Evolutionary conservation across 2,329 filamentous ascomycete species (phyloP).

Genomic region (Aspergillus sp.): DNA sequence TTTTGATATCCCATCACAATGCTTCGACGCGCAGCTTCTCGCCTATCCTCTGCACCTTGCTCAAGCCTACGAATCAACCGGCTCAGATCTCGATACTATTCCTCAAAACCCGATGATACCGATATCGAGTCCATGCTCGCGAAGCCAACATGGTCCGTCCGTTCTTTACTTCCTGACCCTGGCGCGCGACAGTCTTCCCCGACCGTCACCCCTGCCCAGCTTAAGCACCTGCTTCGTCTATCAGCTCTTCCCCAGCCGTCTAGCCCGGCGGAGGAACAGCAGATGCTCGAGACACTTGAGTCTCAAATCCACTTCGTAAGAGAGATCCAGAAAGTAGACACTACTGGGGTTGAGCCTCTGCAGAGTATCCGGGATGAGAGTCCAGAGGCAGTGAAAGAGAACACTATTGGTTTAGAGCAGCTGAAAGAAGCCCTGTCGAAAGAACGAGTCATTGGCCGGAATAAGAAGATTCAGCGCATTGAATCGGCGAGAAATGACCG

Average conservation of each 20-base stretch:
- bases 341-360: constrained; percentile 69
- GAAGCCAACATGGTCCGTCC: constrained; percentile 79
- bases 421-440: constrained; percentile 40
- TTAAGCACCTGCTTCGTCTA: constrained; percentile 82
- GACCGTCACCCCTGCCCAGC: constrained; percentile 63
- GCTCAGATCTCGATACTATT: constrained; percentile 22
- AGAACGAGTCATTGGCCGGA: constrained; percentile 43
- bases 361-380: constrained; percentile 74
- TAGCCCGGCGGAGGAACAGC: constrained; percentile 60
- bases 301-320: constrained; percentile 90
- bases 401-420: constrained; percentile 38
- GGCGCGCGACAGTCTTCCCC: constrained; percentile 26
- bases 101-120: constrained; percentile 23
- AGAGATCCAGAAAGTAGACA: constrained; percentile 77
- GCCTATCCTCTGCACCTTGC: constrained; percentile 15
- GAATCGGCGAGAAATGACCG: constrained; percentile 27
- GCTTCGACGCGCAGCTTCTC: constrained; percentile 17
- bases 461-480: constrained; percentile 49
- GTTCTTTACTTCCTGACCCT: constrained; percentile 64
- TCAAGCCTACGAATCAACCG: not conserved
- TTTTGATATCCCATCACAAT: not conserved
- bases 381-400: constrained; percentile 38
- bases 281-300: constrained; percentile 72
- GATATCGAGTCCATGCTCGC: constrained; percentile 56
- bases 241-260: constrained; percentile 79